Evolutionary conservation across 768 basidiomycete genomes (phyloP), one percentile per base, ranked within the genome.

Genomic region (Botryobasidium botryosum): DNA sequence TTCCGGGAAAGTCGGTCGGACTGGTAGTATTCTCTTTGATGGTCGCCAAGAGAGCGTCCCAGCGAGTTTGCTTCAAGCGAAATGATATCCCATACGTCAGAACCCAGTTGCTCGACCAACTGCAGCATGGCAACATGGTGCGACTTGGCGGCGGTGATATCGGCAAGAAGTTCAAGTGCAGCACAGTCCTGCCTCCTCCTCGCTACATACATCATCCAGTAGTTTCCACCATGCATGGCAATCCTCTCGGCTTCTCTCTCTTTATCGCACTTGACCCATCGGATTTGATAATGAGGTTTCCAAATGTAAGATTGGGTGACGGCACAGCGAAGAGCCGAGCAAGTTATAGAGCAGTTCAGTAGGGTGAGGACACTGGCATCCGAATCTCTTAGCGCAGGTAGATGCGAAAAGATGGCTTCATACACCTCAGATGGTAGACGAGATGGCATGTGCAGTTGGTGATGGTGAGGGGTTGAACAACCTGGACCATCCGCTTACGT

Each of bases 1-100:
- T 24, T 26, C 40, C 26, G 40, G 27, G 40, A 21, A 24, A 42
- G 29, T 27, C 40, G 29, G 24, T 42, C 40, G n/a, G n/a, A n/a
- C n/a, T n/a, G n/a, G n/a, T n/a, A n/a, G n/a, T n/a, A n/a, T n/a
- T n/a, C n/a, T n/a, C 23, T 42, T 27, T 15, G 40, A 27, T 24
- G 40, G 40, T n/a, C n/a, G n/a, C n/a, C n/a, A n/a, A 24, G 21
- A 25, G 27, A 13, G 25, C 12, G 23, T 12, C 10, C 37, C 21
- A 21, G 37, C 10, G 23, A 39, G 40, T 29, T 21, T 12, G 10
- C 31, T 33, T 33, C 31, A 17, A 33, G 8, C 31, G 21, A 7
- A 13, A 42, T 13, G 12, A 42, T 21, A 29, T 42, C 40, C 40
- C 40, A 42, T 24, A 31, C 40, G 27, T 42, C 40, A 13, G 8